Base-by-base conservation (phyloP, 208 protist genomes). In the Naegleria fowleri region DNA sequence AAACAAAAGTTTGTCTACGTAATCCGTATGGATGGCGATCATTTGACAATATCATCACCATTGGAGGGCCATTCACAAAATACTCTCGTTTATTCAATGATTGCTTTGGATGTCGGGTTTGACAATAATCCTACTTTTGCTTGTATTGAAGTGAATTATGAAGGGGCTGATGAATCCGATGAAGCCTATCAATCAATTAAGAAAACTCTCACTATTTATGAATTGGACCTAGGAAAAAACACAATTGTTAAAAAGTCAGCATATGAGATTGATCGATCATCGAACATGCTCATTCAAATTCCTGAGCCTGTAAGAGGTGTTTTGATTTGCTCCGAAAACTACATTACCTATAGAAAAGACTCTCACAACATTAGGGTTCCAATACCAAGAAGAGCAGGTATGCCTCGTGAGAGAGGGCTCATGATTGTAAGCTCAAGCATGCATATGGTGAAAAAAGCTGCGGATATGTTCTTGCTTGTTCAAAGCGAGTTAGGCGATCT, bases 401-500 rank as follows among this genome's bases (percentile, higher is more conserved):
- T 95, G 43, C 93, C 95, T 38, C 76, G 94, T 22, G 94, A 96
- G 16, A 96, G 97, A 83, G 95, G 97, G 48, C 94, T 98, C 0
- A 94, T 98, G 84, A 98, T 99, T 88, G 95, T 98, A 38, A 86
- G 95, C 1, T 93, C 95, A 92, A 93, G 96, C 16, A 89, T 94
- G 16, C 95, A 96, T 79, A 95, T 95, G 91, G 84, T 91, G 43
- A 93, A 94, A 52, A 95, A 97, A 88, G 91, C 92, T 22, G 92
- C 94, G 19, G 93, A 97, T 93, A 98, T 98, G 87, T 99, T 99
- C 92, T 93, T 99, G 88, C 92, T 99, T 1, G 43, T 99, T 59
- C 98, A 99, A 94, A 97, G 96, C 40, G 98, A 99, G 92, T 93
- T 96, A 15, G 98, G 99, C n/a, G 98, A 99, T 92, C 58, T 99